Conservation (phyloP, 768 basidiomycete genomes). For the Daedalea quercina region DNA sequence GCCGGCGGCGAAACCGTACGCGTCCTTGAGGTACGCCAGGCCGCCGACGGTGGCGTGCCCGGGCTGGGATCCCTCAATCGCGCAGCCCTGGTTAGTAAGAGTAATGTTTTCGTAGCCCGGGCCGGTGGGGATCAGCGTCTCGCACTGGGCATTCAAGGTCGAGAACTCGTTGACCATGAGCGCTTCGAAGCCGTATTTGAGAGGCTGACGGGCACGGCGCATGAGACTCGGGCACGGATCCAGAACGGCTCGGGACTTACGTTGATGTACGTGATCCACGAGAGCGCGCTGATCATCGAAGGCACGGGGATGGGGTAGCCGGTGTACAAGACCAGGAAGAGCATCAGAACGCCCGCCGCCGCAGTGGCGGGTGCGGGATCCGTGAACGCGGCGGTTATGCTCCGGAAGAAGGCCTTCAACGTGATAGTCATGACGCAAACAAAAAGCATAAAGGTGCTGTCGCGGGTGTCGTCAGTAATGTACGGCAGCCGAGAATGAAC, state of each 20-base stretch:
- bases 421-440: conserved; percentile 49
- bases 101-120: conserved; percentile 52
- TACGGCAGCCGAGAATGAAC: neutral
- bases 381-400: conserved; percentile 52
- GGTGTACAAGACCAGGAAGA: conserved; percentile 50
- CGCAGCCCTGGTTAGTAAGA: conserved; percentile 68
- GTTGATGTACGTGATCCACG: conserved; percentile 63
- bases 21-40: conserved; percentile 42
- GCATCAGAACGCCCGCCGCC: conserved; percentile 42
- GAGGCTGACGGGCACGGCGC: conserved; percentile 34
- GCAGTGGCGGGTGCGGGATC: conserved; percentile 57
- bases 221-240: neutral
- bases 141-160: conserved; percentile 54
- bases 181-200: conserved; percentile 69
- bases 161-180: conserved; percentile 81
- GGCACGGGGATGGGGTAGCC: conserved; percentile 57
- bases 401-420: conserved; percentile 75
- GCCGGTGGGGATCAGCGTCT: conserved; percentile 54
- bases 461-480: conserved; percentile 1
- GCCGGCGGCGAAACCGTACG: conserved; percentile 33
- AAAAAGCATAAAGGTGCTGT: conserved; percentile 54
- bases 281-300: conserved; percentile 60
- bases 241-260: conserved; percentile 26
- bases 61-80: conserved; percentile 55
- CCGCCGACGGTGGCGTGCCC: conserved; percentile 62